phyloP scores from a whole-genome alignment of 2,329 filamentous ascomycete species.

The Ascochyta fabae region DNA sequence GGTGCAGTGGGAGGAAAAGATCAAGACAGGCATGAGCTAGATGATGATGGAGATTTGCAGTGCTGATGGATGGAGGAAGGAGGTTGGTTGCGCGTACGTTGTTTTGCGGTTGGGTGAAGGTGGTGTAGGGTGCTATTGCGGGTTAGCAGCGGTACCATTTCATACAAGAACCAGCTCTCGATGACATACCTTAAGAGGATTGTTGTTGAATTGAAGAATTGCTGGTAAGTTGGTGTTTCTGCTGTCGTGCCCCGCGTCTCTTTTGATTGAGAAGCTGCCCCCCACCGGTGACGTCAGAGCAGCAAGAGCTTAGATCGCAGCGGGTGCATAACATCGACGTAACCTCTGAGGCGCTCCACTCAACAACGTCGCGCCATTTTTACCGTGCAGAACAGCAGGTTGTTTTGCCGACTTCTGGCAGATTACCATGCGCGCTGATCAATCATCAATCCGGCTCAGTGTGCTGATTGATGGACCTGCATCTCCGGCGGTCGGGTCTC shows the following conservation, averaged over 20 bases:
- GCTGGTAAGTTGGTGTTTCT: slow-evolving; percentile 2
- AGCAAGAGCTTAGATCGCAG: slow-evolving; percentile 8
- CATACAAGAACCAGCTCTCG: not conserved
- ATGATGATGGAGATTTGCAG: not conserved
- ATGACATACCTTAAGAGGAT: not conserved
- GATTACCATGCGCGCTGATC: slow-evolving; percentile 13
- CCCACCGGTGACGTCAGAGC: slow-evolving; percentile 13
- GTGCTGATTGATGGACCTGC: slow-evolving; percentile 6
- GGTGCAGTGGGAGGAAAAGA: not conserved
- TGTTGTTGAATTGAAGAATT: slow-evolving; percentile 9
- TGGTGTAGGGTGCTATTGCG: not conserved
- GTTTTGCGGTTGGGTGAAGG: not conserved
- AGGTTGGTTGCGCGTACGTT: slow-evolving; percentile 3
- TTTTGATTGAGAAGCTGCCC: slow-evolving; percentile 12
- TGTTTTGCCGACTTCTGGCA: slow-evolving; percentile 11
- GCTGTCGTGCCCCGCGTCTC: slow-evolving; percentile 11
- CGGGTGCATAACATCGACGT: slow-evolving; percentile 14
- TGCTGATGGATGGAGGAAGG: not conserved
- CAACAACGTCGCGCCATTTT: slow-evolving; percentile 13
- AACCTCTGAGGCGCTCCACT: slow-evolving; percentile 10
- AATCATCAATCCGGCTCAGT: not conserved
- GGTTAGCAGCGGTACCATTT: not conserved
- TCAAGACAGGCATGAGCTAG: not conserved
- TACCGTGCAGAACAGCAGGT: not conserved
- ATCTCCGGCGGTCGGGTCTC: not conserved